phyloP scores from a whole-genome alignment of 768 basidiomycete species.

The Collybia mongolica region DNA sequence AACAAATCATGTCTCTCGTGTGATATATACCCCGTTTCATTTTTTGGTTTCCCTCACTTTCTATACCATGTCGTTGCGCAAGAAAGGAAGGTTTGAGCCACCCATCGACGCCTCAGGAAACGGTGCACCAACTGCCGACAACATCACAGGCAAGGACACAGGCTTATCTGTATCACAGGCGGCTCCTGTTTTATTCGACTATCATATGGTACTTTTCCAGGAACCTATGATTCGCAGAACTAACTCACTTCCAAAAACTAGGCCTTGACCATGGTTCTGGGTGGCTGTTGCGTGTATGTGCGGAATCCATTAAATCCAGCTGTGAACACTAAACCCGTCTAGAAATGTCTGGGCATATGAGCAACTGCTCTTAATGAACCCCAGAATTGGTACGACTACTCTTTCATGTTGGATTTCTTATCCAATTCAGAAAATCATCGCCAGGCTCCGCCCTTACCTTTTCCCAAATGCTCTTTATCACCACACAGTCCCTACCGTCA shows the following conservation, averaged over 20 bases:
- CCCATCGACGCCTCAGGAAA: background rate
- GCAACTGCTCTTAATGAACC: slow-evolving; percentile 44
- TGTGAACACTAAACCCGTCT: background rate
- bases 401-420: too few relatives aligned
- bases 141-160: slow-evolving; percentile 14
- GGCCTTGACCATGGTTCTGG: slow-evolving; percentile 66
- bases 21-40: too few relatives aligned
- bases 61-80: background rate
- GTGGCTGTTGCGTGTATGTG: slow-evolving; percentile 83
- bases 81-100: background rate
- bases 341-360: slow-evolving; percentile 83
- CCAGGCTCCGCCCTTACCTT: slow-evolving; percentile 82
- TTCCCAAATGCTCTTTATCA: slow-evolving; percentile 80
- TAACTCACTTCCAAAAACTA: slow-evolving; percentile 4
- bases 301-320: background rate
- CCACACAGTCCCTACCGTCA: slow-evolving; percentile 61
- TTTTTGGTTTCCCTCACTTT: too few relatives aligned
- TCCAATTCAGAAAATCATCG: background rate
- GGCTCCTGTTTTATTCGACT: slow-evolving; percentile 36
- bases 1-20: too few relatives aligned
- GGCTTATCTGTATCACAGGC: slow-evolving; percentile 28
- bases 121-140: background rate
- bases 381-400: background rate
- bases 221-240: background rate
- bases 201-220: slow-evolving; percentile 26